Base-by-base conservation (phyloP, 768 basidiomycete genomes). In the Hericium coralloides region DNA sequence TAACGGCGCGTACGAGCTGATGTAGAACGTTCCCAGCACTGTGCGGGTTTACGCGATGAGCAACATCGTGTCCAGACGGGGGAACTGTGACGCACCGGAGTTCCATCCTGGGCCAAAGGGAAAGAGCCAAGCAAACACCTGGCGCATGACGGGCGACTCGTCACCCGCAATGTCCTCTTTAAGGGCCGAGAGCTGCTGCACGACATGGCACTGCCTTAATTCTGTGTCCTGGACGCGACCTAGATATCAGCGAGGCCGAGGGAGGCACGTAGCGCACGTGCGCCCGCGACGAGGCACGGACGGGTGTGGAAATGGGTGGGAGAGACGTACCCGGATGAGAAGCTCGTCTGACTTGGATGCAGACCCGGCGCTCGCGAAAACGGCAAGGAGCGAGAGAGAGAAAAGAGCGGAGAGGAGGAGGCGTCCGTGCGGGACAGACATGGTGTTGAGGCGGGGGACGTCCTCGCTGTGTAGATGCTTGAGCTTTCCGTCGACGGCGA, bases 11-110 rank as follows among this genome's bases (percentile, higher is more conserved):
- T 69, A 94, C 92, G 92, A 95, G 78, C 90, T 93, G 72, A 95
- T 95, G 76, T 95, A 95, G 77, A 95, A 93, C 18, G 93, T 95
- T 60, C 89, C 93, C 26, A 95, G 77, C 56, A 97, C 82, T 81
- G 61, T 31, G 38, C 65, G 62, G 26, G 26, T 50, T 53, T 39
- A 50, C n/a, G 37, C 18, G 36, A 50, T 26, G 41, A 18, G 36
- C 39, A 48, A n/a, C 49, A 53, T 18, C 31, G 31, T 12, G 52
- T 53, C 38, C 7, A 36, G 39, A 17, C 6, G 20, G 17, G 18
- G 48, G 38, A 25, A 26, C 48, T 26, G 10, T 25, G 69, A 31
- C 74, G 61, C 54, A 80, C 80, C 77, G 39, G 89, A 87, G 70
- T 93, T 94, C 85, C 85, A 90, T 7, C 83, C 92, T 58, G 91